These are phyloP conservation scores for Phytophthora constricta DNA, from an alignment of 352 stramenopile genomes.

Conservation along the genomic window DNA sequence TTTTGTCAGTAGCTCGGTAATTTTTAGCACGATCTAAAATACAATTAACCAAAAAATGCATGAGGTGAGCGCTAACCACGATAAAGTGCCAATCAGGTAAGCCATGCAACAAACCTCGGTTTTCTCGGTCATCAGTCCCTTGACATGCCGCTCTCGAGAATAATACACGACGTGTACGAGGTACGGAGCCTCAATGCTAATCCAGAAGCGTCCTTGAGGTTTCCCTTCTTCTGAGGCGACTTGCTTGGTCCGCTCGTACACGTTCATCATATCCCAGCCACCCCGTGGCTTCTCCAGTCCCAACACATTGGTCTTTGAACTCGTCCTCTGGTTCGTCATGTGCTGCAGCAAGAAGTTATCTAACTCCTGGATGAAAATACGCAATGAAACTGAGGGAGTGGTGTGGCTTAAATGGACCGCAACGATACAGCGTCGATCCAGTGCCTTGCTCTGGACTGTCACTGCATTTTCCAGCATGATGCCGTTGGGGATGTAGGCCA, in stretches of 20 bases:
- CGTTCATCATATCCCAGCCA: constrained; percentile 54
- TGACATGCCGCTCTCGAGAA: constrained; percentile 72
- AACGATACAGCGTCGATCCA: constrained; percentile 64
- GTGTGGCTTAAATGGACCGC: constrained; percentile 63
- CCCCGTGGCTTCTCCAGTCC: constrained; percentile 53
- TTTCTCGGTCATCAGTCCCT: constrained; percentile 66
- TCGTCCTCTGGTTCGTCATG: constrained; percentile 35
- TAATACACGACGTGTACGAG: constrained; percentile 81
- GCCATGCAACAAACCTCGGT: constrained; percentile 53
- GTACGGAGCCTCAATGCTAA: constrained; percentile 71
- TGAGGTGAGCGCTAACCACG: background rate
- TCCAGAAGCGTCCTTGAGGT: constrained; percentile 63
- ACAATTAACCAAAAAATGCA: constrained; percentile 8
- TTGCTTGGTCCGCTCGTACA: constrained; percentile 50
- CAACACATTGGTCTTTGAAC: constrained; percentile 48
- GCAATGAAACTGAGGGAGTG: constrained; percentile 54
- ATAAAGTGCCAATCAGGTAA: background rate
- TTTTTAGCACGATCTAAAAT: constrained; percentile 58
- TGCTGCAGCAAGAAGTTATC: constrained; percentile 60
- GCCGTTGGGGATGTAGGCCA: constrained; percentile 85
- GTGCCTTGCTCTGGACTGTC: constrained; percentile 69
- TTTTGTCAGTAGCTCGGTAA: constrained; percentile 61
- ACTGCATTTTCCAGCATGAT: constrained; percentile 79
- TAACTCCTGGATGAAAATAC: constrained; percentile 77
- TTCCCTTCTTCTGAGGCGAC: constrained; percentile 37